Conservation (phyloP, 1,284 basidiomycete genomes). For the Grifola frondosa region DNA sequence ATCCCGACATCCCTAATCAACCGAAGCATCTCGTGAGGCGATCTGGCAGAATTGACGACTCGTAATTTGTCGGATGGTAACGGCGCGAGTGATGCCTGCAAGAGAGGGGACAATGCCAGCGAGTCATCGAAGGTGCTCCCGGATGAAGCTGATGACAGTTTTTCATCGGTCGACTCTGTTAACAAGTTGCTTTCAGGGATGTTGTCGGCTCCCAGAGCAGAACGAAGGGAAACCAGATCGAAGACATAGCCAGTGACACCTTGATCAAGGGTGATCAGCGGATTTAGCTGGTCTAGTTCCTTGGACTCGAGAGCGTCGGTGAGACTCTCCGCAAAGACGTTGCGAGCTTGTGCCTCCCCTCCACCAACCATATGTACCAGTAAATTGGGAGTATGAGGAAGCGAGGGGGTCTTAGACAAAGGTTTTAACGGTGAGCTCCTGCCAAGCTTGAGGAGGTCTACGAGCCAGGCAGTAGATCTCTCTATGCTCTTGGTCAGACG, state of each 20-base stretch:
- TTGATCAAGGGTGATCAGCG: conserved; percentile 58
- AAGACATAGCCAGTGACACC: conserved; percentile 67
- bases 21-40: conserved; percentile 73
- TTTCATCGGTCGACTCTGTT: conserved; percentile 1
- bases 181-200: background rate
- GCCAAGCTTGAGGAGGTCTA: conserved; percentile 46
- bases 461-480: conserved; percentile 62
- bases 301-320: conserved; percentile 53
- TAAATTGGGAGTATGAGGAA: conserved; percentile 39
- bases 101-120: conserved; percentile 30
- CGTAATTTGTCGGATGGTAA: conserved; percentile 60
- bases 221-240: conserved; percentile 60
- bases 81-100: conserved; percentile 56
- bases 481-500: conserved; percentile 73
- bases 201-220: conserved; percentile 14
- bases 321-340: conserved; percentile 61
- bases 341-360: conserved; percentile 51
- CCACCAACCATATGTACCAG: conserved; percentile 72
- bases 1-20: conserved; percentile 65
- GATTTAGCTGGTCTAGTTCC: conserved; percentile 53
- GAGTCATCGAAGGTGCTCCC: too few relatives aligned
- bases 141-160: conserved; percentile 11
- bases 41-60: conserved; percentile 52
- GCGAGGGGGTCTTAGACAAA: conserved; percentile 5
- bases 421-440: too few relatives aligned